These are phyloP conservation scores for Backusella parvicylindrica DNA, from an alignment of 192 early-diverging fungal genomes.

Conservation along the genomic window DNA sequence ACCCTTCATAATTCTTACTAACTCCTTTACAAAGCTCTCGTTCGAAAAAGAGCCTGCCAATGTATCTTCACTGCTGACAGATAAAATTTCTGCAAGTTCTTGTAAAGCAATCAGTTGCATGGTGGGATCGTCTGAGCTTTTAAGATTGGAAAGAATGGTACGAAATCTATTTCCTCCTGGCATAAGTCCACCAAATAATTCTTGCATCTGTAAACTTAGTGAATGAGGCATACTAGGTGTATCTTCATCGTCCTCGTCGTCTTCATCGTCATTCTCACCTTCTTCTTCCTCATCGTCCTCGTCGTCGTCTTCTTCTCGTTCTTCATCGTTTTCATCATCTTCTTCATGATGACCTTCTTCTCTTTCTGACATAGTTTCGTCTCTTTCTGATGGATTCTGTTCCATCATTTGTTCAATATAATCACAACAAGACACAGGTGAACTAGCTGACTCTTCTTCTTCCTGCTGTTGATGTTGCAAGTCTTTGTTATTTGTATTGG, in stretches of 20 bases:
- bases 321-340: conserved; percentile 29
- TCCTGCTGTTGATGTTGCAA: not conserved
- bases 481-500: too few species aligned
- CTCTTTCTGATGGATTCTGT: not conserved
- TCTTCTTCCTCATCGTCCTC: conserved; percentile 22
- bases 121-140: conserved; percentile 52
- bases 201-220: conserved; percentile 32
- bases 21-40: conserved; percentile 63
- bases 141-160: conserved; percentile 58
- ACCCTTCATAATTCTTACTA: conserved; percentile 61
- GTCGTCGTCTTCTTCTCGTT: conserved; percentile 22
- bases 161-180: conserved; percentile 47
- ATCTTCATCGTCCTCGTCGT: conserved; percentile 38
- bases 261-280: conserved; percentile 19
- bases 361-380: not conserved
- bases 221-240: conserved; percentile 16
- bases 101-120: conserved; percentile 84
- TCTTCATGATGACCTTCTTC: conserved; percentile 15
- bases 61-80: conserved; percentile 73
- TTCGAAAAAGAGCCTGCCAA: conserved; percentile 60
- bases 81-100: conserved; percentile 73
- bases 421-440: not conserved
- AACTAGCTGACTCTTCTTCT: not conserved
- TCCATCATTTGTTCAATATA: not conserved
- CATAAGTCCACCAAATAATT: conserved; percentile 36